A percentile compares a stretch with the other conserved stretches of the same genome.
Conservation (phyloP, 2,329 filamentous ascomycete species). For the Diaporthe sp. region DNA sequence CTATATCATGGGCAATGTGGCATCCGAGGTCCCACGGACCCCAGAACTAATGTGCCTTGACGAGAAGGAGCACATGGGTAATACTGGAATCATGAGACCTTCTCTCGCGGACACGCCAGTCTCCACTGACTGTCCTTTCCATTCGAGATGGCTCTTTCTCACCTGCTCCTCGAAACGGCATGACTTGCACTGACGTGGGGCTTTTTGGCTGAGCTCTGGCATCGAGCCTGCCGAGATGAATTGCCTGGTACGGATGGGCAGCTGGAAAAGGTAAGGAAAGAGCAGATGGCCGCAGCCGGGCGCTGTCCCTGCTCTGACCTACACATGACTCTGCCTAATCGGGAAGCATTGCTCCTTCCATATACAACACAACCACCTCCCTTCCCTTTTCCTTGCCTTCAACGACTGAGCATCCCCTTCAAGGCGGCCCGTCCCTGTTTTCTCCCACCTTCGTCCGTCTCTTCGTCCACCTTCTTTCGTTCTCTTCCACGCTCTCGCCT, state of each 20-base stretch:
- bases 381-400: constrained; percentile 31
- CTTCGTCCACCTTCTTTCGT: constrained; percentile 19
- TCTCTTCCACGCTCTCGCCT: constrained; percentile 27
- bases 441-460: constrained; percentile 32
- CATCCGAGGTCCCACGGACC: constrained; percentile 20
- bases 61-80: constrained; percentile 19
- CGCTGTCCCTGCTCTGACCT: background rate
- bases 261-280: background rate
- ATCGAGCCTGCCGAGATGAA: background rate
- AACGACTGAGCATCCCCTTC: background rate
- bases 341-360: constrained; percentile 31
- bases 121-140: background rate
- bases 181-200: background rate
- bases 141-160: background rate
- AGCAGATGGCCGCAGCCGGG: background rate
- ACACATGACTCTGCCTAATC: background rate
- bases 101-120: background rate
- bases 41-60: constrained; percentile 21
- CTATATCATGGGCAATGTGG: background rate
- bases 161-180: background rate
- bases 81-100: background rate
- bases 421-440: constrained; percentile 22
- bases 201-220: background rate
- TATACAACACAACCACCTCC: constrained; percentile 17
- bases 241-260: background rate